Evolutionary conservation across 768 basidiomycete genomes (phyloP), one percentile per base, ranked within the genome.

Genomic region (Tulasnella sp.): DNA sequence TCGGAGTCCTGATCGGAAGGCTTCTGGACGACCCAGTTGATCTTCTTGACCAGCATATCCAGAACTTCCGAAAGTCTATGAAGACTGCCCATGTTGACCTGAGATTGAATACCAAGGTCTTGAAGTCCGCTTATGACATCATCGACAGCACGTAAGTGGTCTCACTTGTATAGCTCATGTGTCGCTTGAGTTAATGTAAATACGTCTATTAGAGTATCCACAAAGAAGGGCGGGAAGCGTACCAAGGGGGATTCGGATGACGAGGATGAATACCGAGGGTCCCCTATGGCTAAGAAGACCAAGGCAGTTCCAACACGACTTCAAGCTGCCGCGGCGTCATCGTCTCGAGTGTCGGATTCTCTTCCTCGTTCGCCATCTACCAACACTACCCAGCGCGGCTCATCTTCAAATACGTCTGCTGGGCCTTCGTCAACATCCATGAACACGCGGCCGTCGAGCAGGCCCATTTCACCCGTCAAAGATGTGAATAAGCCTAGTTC

Each of bases 1-100:
- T 79, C 49, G 73, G 87, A 21, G 76, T 87, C 15, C 74, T 75
- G 11, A 67, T 73, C n/a, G 72, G 76, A 62, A 67, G 70, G 38
- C 42, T 65, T 42, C 64, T 52, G 2, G 43, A 43, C 27, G 41
- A 27, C 21, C 19, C 30, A 21, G 25, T 34, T 25, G 30, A 38
- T 30, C 41, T 25, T 25, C 10, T 50, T 25, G 61, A 49, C 11
- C 30, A 49, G 9, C 38, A 29, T 11, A 60, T 62, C 50, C 12
- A 34, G 7, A 22, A 52, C 9, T 42, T 62, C 29, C 61, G 61
- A 7, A 31, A 21, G 21, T 19, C 25, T 12, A n/a, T 53, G 45
- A 50, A 51, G 24, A 27, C 34, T 25, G 24, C 31, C 10, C 61
- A 62, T 45, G 59, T 31, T 17, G 61, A 62, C 24, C 30, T 62